phyloP scores from a whole-genome alignment of 2,329 filamentous ascomycete species.

The Plenodomus tracheiphilus region DNA sequence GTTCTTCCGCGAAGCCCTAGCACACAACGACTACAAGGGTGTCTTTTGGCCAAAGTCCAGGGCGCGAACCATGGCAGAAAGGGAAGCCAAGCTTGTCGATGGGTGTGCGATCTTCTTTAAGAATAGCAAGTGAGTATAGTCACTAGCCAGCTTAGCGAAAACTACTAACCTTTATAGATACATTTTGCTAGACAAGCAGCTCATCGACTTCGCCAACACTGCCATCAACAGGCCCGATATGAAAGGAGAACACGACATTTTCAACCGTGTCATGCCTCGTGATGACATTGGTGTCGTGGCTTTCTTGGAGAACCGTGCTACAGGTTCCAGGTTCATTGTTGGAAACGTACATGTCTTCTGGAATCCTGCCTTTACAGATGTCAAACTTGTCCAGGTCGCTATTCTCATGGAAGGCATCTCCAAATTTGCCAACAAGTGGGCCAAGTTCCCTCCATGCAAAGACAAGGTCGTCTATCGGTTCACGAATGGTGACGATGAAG shows the following conservation, averaged over 20 bases:
- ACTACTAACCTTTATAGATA: slow-evolving; percentile 52
- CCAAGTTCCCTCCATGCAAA: slow-evolving; percentile 75
- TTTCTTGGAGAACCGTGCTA: slow-evolving; percentile 89
- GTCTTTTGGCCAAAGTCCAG: slow-evolving; percentile 90
- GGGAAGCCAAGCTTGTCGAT: slow-evolving; percentile 86
- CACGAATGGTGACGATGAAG: slow-evolving; percentile 52
- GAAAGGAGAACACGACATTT: slow-evolving; percentile 96
- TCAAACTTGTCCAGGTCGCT: slow-evolving; percentile 94
- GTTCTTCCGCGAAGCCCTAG: slow-evolving; percentile 84
- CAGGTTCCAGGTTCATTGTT: slow-evolving; percentile 88
- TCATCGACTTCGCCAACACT: slow-evolving; percentile 88
- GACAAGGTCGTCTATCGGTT: slow-evolving; percentile 68
- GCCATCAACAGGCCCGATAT: slow-evolving; percentile 95
- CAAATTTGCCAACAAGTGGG: slow-evolving; percentile 83
- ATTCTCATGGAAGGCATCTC: slow-evolving; percentile 92
- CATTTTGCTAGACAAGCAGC: slow-evolving; percentile 88
- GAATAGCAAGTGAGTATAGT: slow-evolving; percentile 67
- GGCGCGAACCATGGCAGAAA: slow-evolving; percentile 88
- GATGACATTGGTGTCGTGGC: slow-evolving; percentile 93
- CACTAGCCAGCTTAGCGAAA: background rate
- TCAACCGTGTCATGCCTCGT: slow-evolving; percentile 97
- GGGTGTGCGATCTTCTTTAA: slow-evolving; percentile 98
- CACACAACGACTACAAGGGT: slow-evolving; percentile 87
- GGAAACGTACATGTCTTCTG: slow-evolving; percentile 95
- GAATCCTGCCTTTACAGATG: slow-evolving; percentile 88